Percentiles rank a stretch among this genome's conserved stretches.
Conservation (phyloP, 192 early-diverging fungal species). For the Chytriomyces sp. region DNA sequence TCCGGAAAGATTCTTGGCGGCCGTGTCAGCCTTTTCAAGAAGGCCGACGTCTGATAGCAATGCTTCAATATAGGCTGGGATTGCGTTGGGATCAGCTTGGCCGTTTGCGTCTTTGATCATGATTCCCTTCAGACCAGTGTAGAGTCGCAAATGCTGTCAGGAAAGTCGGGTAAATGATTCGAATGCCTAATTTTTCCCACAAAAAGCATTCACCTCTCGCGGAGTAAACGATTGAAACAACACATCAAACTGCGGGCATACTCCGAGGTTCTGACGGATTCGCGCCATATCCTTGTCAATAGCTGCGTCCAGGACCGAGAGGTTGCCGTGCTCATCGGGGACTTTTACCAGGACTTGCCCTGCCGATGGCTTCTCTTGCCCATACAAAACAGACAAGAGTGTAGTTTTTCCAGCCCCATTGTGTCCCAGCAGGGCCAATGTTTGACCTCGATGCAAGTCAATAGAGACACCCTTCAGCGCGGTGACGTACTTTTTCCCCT, state of each 20-base stretch:
- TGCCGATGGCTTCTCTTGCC: background rate
- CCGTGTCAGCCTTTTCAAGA: conserved; percentile 43
- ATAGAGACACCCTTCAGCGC: conserved; percentile 26
- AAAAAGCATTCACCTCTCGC: conserved; percentile 41
- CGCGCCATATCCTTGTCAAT: conserved; percentile 50
- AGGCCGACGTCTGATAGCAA: conserved; percentile 40
- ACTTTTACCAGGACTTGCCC: conserved; percentile 1
- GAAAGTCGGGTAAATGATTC: background rate
- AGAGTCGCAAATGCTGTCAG: conserved; percentile 60
- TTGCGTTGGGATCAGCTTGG: conserved; percentile 36
- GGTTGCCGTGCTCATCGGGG: too few relatives aligned
- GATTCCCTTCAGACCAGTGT: conserved; percentile 69
- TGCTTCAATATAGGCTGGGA: conserved; percentile 28
- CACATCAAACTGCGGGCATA: conserved; percentile 67
- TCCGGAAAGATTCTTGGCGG: conserved; percentile 48
- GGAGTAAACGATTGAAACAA: conserved; percentile 53
- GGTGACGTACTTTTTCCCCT: background rate
- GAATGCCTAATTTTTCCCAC: too few relatives aligned
- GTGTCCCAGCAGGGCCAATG: conserved; percentile 57
- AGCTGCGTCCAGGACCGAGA: conserved; percentile 52
- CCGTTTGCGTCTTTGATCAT: conserved; percentile 45
- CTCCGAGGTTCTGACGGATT: conserved; percentile 33
- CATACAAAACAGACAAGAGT: conserved; percentile 8
- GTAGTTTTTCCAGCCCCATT: conserved; percentile 71
- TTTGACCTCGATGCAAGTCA: conserved; percentile 54